Percentiles rank a stretch among this genome's conserved stretches.
Evolutionary conservation across 2,329 filamentous ascomycete genomes (phyloP).

Genomic region (Cryphonectria carpinicola): DNA sequence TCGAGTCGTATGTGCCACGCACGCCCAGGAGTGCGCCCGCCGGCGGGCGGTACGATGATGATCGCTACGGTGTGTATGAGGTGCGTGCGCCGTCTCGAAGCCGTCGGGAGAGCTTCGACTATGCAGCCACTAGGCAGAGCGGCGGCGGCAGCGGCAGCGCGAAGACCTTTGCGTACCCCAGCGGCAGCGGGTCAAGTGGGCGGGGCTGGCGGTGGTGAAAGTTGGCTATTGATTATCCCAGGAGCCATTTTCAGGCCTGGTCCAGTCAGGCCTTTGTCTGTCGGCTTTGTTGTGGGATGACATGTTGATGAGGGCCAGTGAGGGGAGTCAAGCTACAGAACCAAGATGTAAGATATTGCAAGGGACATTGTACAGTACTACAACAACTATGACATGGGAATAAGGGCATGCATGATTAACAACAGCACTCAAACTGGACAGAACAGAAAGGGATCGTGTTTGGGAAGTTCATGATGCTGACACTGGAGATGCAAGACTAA

Average conservation of each 20-base stretch:
- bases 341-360: not conserved
- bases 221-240: not conserved
- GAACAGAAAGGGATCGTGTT: not conserved
- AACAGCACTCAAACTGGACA: not conserved
- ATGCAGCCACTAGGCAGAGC: not conserved
- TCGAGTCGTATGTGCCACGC: not conserved
- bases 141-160: not conserved
- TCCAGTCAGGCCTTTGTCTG: not conserved
- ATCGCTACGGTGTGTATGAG: constrained; percentile 3
- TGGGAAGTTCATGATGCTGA: not conserved
- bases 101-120: not conserved
- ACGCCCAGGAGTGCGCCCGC: not conserved
- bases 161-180: not conserved
- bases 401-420: not conserved
- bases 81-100: not conserved
- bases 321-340: not conserved
- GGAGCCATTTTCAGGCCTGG: not conserved
- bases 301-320: not conserved
- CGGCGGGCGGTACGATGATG: not conserved
- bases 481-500: too few relatives aligned
- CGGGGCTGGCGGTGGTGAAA: constrained; percentile 6
- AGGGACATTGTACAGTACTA: not conserved
- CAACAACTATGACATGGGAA: not conserved
- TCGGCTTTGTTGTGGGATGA: not conserved
- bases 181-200: not conserved